phyloP scores from a whole-genome alignment of 345 rosid genomes.

The Erysimum cheiranthoides region DNA sequence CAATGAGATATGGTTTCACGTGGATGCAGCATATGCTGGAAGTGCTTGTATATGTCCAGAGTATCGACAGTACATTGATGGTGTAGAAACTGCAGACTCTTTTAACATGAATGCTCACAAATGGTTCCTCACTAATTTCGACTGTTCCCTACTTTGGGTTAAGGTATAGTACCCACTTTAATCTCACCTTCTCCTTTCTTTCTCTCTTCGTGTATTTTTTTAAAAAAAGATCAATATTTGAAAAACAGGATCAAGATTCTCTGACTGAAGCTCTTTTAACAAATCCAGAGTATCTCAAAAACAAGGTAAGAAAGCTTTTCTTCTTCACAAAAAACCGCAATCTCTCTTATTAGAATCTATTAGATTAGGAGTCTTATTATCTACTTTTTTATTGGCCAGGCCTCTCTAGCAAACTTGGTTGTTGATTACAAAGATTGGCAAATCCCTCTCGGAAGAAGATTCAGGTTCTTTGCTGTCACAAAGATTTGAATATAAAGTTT shows the following conservation, averaged over 20 bases:
- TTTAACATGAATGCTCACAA: constrained; percentile 96
- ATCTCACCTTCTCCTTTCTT: constrained; percentile 16
- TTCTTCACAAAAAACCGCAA: background rate
- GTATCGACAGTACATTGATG: constrained; percentile 72
- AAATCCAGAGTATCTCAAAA: constrained; percentile 84
- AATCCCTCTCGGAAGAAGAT: constrained; percentile 93
- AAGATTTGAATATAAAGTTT: background rate
- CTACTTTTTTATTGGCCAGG: constrained; percentile 49
- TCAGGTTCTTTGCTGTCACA: constrained; percentile 58
- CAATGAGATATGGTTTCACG: constrained; percentile 80
- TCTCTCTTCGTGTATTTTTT: background rate
- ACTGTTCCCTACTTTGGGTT: constrained; percentile 89
- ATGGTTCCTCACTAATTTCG: constrained; percentile 89
- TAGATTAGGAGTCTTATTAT: background rate
- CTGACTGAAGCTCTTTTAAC: constrained; percentile 87
- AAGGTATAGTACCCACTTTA: constrained; percentile 56
- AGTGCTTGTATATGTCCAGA: constrained; percentile 95
- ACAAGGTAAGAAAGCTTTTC: constrained; percentile 59
- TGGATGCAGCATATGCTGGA: constrained; percentile 96
- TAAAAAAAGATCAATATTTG: background rate
- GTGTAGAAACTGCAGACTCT: constrained; percentile 89
- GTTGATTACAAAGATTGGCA: constrained; percentile 98
- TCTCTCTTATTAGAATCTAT: no score
- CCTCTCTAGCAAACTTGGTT: constrained; percentile 79
- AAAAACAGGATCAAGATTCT: constrained; percentile 70